Base-by-base conservation (phyloP, 192 early-diverging fungal genomes). In the Coemansia sp. region DNA sequence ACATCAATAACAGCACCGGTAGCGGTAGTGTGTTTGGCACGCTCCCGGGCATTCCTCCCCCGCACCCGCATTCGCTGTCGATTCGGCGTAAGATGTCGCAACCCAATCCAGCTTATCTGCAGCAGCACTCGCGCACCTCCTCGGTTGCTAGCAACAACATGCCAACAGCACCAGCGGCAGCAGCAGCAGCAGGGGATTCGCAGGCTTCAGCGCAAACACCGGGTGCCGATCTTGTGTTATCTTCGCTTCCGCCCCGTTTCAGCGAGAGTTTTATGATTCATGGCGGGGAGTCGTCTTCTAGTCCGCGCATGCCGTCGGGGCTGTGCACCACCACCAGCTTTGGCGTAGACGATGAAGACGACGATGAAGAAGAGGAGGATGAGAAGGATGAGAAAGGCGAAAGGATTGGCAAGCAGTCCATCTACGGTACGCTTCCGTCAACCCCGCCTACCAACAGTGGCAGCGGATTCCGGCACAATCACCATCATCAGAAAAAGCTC, bases 41-140 rank as follows among this genome's bases (percentile, higher is more conserved):
- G 5, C 19, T 65, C 2, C 37, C 57, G 9, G 16, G 36, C 6
- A 22, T 41, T 13, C 57, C 57, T 12, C 54, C 36, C 0, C 3
- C 32, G 32, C 32, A 32, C 32, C 32, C 32, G 32, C 32, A 32
- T 32, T 32, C 32, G 32, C 32, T 32, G 42, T 45, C 65, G 36
- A 15, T 73, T 22, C 45, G 69, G 6, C 72, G 73, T 46, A 80
- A 74, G 67, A 56, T 74, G 45, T 80, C 78, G 63, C 66, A 71
- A 12, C 78, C 77, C 7, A 80, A 73, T 32, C 74, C 79, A 5
- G 79, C 79, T 1, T 77, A 77, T 12, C 49, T 77, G 61, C 80
- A 32, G 32, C 32, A 32, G 32, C 32, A 82, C 45, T 82, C 80
- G 72, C 80, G 80, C 41, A 68, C 58, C 22, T 76, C 79, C 41